Evolutionary conservation across 306 rosid genomes (phyloP), one percentile per base, ranked within the genome.

Genomic region (Dalbergia oliveri): DNA sequence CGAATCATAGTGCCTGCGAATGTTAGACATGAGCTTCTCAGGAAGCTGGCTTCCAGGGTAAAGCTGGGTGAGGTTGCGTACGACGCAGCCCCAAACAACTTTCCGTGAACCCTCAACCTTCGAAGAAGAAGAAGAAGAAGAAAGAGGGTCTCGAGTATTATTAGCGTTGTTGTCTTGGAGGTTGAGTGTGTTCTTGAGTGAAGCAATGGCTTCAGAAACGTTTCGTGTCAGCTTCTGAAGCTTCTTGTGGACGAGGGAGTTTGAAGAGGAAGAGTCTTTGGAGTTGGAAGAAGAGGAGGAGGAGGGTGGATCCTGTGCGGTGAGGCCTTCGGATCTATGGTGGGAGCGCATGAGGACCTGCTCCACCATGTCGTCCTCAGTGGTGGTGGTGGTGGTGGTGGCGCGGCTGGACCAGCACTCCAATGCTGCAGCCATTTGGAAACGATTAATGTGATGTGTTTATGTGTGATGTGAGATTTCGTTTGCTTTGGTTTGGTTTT

Each of bases 21-120:
- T 87, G 56, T 81, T 90, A 56, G 96, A 88, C 77, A 95, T 90
- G 59, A 95, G 97, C 80, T 88, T 95, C 86, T 95, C 99, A 15
- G 98, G 97, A 0, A 94, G 83, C 87, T 94, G 97, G 71, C 97
- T 94, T 1, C 93, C 97, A 1, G 97, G 98, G 75, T 94, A 94
- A 8, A 94, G 92, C 84, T 87, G 97, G 9, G 97, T 92, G 35
- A 92, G 97, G 31, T 92, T 92, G 26, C 97, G 83, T 1, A 94
- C 93, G 15, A 94, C 94, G 37, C 87, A 84, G 0, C 94, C 93
- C 98, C 97, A 90, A 19, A 88, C 91, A 26, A 88, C 88, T 80
- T 94, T 94, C 33, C 88, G 78, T 11, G 82, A 87, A 77, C 82
- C 76, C 57, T 91, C 91, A 72, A 83, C 76, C 86, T 86, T 88